phyloP scores from a whole-genome alignment of 129 eudicot genomes.

The Gnaphalium uliginosum region DNA sequence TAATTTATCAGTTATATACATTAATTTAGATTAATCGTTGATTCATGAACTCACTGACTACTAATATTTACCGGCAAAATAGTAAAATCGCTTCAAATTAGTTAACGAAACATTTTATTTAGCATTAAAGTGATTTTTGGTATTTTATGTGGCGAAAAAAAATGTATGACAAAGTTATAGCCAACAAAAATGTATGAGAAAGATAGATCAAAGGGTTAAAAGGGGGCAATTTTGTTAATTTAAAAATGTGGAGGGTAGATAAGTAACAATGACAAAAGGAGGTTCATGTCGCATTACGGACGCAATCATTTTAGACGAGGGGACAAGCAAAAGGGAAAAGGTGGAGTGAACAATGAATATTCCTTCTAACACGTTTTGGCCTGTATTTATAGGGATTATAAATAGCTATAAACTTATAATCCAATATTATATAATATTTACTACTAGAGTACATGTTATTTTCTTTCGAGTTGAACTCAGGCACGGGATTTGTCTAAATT shows the following conservation, averaged over 20 bases:
- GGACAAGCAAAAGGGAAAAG: conserved; percentile 21
- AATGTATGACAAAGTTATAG: too few species aligned
- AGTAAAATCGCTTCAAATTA: too few species aligned
- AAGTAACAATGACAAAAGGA: not conserved
- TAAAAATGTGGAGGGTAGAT: not conserved
- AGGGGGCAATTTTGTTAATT: conserved; percentile 5
- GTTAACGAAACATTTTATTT: too few species aligned
- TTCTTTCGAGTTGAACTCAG: too few species aligned
- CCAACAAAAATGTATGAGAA: not conserved
- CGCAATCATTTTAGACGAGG: conserved; percentile 25
- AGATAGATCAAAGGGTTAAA: not conserved
- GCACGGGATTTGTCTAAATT: too few species aligned
- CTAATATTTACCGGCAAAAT: too few species aligned
- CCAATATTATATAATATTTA: not conserved
- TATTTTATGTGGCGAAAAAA: too few species aligned
- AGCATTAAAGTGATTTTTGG: too few species aligned
- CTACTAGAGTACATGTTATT: too few species aligned
- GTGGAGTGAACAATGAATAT: conserved; percentile 19
- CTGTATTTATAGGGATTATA: not conserved
- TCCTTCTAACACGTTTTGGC: conserved; percentile 27
- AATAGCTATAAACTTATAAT: not conserved
- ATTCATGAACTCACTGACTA: too few species aligned
- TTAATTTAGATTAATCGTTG: too few species aligned
- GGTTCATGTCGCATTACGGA: conserved; percentile 7
- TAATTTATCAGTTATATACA: too few species aligned